Percentiles rank a stretch among this genome's conserved stretches.
phyloP scores from a whole-genome alignment of 2,329 filamentous ascomycete genomes.

The Claviceps arundinis region DNA sequence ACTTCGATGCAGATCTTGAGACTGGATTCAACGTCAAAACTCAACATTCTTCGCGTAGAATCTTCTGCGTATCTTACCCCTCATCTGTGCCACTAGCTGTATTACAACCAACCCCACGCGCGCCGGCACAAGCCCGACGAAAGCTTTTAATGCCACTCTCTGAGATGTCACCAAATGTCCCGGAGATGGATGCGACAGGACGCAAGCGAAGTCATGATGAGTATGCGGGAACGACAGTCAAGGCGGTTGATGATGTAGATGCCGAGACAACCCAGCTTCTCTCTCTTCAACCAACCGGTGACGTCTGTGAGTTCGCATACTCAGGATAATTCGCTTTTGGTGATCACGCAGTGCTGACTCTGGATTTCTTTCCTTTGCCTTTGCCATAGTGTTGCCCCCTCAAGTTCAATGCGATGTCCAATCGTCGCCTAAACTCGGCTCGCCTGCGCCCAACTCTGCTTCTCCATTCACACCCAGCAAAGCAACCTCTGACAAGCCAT shows the following conservation, averaged over 20 bases:
- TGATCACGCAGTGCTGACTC: slow-evolving; percentile 7
- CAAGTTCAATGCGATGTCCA: slow-evolving; percentile 13
- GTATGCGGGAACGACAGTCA: slow-evolving; percentile 23
- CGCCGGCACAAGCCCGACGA: background rate
- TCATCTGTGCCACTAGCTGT: no score
- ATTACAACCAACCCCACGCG: background rate
- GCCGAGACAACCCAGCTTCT: no score
- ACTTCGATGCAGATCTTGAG: background rate
- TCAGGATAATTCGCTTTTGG: background rate
- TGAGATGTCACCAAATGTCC: slow-evolving; percentile 33
- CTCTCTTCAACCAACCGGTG: slow-evolving; percentile 10
- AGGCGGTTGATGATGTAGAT: slow-evolving; percentile 11
- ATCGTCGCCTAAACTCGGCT: slow-evolving; percentile 15
- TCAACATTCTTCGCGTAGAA: no score
- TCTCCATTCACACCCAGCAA: slow-evolving; percentile 21
- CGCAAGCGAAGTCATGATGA: slow-evolving; percentile 36
- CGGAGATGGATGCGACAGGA: slow-evolving; percentile 27
- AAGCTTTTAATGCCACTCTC: slow-evolving; percentile 30
- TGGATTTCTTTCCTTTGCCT: background rate
- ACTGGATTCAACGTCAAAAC: no score
- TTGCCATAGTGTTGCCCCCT: slow-evolving; percentile 11
- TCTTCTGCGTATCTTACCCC: background rate
- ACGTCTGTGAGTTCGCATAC: slow-evolving; percentile 9
- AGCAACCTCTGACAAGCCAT: slow-evolving; percentile 8
- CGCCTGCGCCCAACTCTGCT: slow-evolving; percentile 22